phyloP scores from a whole-genome alignment of 2,329 filamentous ascomycete genomes.

The Aspergillus clavatus region DNA sequence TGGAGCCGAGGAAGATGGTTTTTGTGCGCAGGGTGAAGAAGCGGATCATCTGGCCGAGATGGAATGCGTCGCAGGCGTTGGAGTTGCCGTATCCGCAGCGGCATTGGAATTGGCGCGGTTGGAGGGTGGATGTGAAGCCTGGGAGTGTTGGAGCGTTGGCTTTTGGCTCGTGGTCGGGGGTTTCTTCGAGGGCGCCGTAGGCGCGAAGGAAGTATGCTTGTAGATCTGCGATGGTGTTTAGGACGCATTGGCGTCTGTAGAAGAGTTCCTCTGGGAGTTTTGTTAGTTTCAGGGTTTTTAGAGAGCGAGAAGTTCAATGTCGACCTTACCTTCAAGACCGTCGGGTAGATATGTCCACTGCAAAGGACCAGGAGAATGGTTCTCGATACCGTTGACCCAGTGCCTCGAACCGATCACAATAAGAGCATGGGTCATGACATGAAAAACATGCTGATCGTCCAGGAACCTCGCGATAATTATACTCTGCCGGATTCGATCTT shows the following conservation, averaged over 20 bases:
- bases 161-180: conserved; percentile 14
- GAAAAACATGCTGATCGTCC: conserved; percentile 22
- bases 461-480: conserved; percentile 36
- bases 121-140: conserved; percentile 15
- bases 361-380: conserved; percentile 15
- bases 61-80: conserved; percentile 41
- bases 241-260: conserved; percentile 36
- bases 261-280: conserved; percentile 37
- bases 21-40: conserved; percentile 40
- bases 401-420: conserved; percentile 34
- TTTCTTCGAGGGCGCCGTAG: conserved; percentile 36
- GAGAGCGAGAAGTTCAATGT: not conserved
- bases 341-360: conserved; percentile 36
- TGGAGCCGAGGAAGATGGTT: conserved; percentile 40
- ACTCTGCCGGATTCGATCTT: conserved; percentile 38
- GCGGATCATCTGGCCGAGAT: conserved; percentile 42
- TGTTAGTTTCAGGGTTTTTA: conserved; percentile 3
- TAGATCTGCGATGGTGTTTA: conserved; percentile 41
- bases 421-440: conserved; percentile 32
- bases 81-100: conserved; percentile 40
- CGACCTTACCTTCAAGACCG: conserved; percentile 38
- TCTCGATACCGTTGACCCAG: conserved; percentile 31
- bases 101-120: conserved; percentile 34
- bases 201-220: conserved; percentile 40
- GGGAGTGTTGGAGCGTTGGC: conserved; percentile 9